Evolutionary conservation across 768 basidiomycete species (phyloP).

Genomic region (Trametes meyenii): DNA sequence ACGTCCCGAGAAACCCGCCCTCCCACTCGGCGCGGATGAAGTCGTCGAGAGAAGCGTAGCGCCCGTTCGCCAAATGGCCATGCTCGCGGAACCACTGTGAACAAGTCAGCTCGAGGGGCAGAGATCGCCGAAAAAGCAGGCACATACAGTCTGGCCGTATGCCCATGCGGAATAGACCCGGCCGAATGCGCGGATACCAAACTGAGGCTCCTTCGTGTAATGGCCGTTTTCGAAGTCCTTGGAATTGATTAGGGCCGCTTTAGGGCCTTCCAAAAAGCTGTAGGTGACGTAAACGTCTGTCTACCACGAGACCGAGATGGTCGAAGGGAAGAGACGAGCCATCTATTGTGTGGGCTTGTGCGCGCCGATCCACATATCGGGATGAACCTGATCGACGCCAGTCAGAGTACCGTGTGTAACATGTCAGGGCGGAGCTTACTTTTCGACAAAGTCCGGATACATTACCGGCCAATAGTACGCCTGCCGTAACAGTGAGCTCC

Average conservation of each 20-base stretch:
- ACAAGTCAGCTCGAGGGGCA: neutral
- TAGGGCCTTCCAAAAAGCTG: slow-evolving; percentile 64
- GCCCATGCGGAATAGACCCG: slow-evolving; percentile 62
- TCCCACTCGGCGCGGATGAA: slow-evolving; percentile 61
- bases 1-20: slow-evolving; percentile 37
- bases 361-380: slow-evolving; percentile 56
- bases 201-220: slow-evolving; percentile 49
- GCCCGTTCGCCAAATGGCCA: slow-evolving; percentile 45
- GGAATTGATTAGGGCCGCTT: slow-evolving; percentile 54
- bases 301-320: neutral
- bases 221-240: slow-evolving; percentile 58
- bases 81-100: slow-evolving; percentile 58
- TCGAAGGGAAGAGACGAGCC: slow-evolving; percentile 33
- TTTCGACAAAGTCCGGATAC: slow-evolving; percentile 57
- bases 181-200: slow-evolving; percentile 57
- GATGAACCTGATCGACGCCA: slow-evolving; percentile 43
- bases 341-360: slow-evolving; percentile 58
- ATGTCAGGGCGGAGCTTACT: slow-evolving; percentile 31
- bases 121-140: neutral
- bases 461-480: slow-evolving; percentile 60
- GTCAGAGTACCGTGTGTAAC: neutral
- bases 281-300: no score
- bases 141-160: slow-evolving; percentile 54
- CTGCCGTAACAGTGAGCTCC: slow-evolving; percentile 30
- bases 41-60: slow-evolving; percentile 49